Evolutionary conservation across 495 filamentous ascomycete genomes (phyloP).

Genomic region (Trichoderma virens): DNA sequence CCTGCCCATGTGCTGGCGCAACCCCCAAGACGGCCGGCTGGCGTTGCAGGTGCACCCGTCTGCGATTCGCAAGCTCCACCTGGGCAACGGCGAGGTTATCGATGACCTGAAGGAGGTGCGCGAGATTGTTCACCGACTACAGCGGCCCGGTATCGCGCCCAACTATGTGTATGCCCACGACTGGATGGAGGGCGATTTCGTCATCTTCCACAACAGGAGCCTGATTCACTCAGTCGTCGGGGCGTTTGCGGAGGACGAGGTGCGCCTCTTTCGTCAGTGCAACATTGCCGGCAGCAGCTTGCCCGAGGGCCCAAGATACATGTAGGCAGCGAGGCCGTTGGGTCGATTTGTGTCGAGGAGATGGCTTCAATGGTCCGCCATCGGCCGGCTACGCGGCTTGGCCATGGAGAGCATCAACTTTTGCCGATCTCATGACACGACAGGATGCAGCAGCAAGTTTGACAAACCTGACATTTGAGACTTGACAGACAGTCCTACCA

Average conservation of each 20-base stretch:
- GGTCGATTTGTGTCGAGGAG: not conserved
- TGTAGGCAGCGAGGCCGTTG: not conserved
- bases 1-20: slow-evolving; percentile 65
- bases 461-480: not conserved
- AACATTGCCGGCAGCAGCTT: slow-evolving; percentile 57
- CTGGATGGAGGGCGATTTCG: slow-evolving; percentile 66
- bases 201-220: slow-evolving; percentile 67
- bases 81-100: slow-evolving; percentile 53
- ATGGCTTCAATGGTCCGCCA: not conserved
- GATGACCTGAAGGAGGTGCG: slow-evolving; percentile 58
- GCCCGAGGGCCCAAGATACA: slow-evolving; percentile 36
- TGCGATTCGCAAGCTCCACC: slow-evolving; percentile 56
- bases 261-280: slow-evolving; percentile 66
- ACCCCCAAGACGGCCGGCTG: slow-evolving; percentile 56
- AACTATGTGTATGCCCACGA: slow-evolving; percentile 63
- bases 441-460: not conserved
- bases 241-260: slow-evolving; percentile 61
- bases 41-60: slow-evolving; percentile 66
- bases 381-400: not conserved
- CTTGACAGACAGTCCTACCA: not conserved
- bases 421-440: not conserved
- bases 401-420: not conserved
- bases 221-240: slow-evolving; percentile 67
- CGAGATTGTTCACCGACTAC: slow-evolving; percentile 56
- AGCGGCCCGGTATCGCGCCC: slow-evolving; percentile 64